These are phyloP conservation scores for Orbilia quercus DNA, from an alignment of 2,329 filamentous ascomycete genomes.

Conservation along the genomic window DNA sequence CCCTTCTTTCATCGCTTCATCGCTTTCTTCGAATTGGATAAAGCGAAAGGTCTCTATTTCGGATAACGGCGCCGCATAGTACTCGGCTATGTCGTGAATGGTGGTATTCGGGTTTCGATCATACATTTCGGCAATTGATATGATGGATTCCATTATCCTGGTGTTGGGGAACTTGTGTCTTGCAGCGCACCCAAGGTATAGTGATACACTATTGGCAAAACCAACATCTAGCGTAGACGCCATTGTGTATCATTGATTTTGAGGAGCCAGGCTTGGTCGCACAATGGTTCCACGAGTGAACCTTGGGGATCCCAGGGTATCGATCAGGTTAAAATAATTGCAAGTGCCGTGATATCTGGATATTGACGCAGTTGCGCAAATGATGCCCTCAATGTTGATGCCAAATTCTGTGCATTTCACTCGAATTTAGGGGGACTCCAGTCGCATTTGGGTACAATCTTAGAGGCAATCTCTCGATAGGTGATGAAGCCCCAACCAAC, in stretches of 20 bases:
- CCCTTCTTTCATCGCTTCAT: conserved; percentile 18
- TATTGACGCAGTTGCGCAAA: too few species aligned
- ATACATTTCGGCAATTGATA: conserved; percentile 38
- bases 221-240: conserved; percentile 19
- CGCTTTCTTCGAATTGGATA: conserved; percentile 19
- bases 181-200: conserved; percentile 44
- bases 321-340: too few species aligned
- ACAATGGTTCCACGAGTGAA: conserved; percentile 5
- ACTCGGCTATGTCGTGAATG: conserved; percentile 29
- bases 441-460: too few species aligned
- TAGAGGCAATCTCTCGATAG: too few species aligned
- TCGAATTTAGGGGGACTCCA: too few species aligned
- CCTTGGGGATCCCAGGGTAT: too few species aligned
- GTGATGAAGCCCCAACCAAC: too few species aligned
- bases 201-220: conserved; percentile 22
- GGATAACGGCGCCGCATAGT: conserved; percentile 27
- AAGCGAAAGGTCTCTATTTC: conserved; percentile 34
- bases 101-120: conserved; percentile 42
- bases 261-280: neutral
- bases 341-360: too few species aligned
- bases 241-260: conserved; percentile 15
- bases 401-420: too few species aligned
- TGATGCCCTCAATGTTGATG: too few species aligned
- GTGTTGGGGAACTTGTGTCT: conserved; percentile 33
- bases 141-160: conserved; percentile 34